Base-by-base conservation (phyloP, 2,329 filamentous ascomycete genomes). In the Graphium sp. region DNA sequence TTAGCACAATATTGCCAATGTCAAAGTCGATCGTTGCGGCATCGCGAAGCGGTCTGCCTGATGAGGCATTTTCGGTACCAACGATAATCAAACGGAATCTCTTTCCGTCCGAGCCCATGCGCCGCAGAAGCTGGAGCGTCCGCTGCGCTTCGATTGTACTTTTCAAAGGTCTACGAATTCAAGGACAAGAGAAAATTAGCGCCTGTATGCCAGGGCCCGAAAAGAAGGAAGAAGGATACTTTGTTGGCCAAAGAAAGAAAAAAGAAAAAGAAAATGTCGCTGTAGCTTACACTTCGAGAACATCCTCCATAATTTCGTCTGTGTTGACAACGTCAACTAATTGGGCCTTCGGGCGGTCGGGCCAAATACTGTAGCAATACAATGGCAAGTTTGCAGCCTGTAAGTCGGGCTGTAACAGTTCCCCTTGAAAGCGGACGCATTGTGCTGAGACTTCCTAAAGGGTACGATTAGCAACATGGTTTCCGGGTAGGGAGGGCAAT, bases 271-370 rank as follows among this genome's bases (percentile, higher is more conserved):
- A 6, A 10, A 5, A 3, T 13, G 23, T 13, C 3, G n/a, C 13
- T 9, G n/a, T 7, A 6, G 8, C 31, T 21, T 13, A 32, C 31
- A 20, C 14, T 13, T 32, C 23, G 7, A 50, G 32, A 4, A 50
- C 33, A 18, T 50, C 35, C 22, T 48, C 43, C 47, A 50, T 50
- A 32, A 50, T 40, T 15, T 46, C 46, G 5, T 47, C 45, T 5
- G 37, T 36, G 1, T 41, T 49, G 2, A 48, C 41, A 5, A 48
- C 41, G 17, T 47, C 45, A 5, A 50, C 39, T 5, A 48, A 37
- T 13, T 38, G 39, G 3, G 34, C 22, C 8, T 37, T 32, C 5
- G 45, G 38, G 13, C 35, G 43, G 21, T 47, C 46, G 10, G 44
- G 40, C 47, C 45, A 50, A 8, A 48, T 45, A 11, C 15, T 9